Conservation (phyloP, 306 rosid genomes). For the Vigna hirtella region DNA sequence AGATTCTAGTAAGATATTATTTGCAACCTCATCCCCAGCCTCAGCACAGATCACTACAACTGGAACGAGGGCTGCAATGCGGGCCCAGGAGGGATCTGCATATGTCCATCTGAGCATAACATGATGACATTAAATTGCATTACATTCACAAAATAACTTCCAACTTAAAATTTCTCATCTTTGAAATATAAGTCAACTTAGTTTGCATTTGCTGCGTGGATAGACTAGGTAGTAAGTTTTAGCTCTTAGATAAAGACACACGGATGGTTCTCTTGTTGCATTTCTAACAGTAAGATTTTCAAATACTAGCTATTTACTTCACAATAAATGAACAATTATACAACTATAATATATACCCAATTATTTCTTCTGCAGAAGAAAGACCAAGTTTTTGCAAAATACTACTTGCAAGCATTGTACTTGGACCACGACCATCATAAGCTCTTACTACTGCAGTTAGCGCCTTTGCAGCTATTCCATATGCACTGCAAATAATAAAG, state of each 20-base stretch:
- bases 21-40: constrained; percentile 84
- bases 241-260: neutral
- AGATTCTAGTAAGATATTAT: constrained; percentile 75
- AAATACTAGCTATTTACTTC: constrained; percentile 29
- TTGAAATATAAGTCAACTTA: constrained; percentile 33
- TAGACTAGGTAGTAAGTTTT: neutral
- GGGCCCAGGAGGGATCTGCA: constrained; percentile 96
- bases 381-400: constrained; percentile 68
- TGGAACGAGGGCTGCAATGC: constrained; percentile 95
- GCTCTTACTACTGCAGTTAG: constrained; percentile 83
- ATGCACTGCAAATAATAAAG: constrained; percentile 75
- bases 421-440: constrained; percentile 87
- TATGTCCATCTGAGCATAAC: constrained; percentile 80
- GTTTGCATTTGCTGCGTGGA: neutral
- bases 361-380: constrained; percentile 86
- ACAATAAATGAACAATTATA: constrained; percentile 14
- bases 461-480: constrained; percentile 94
- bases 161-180: constrained; percentile 1
- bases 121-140: constrained; percentile 1
- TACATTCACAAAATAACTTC: neutral
- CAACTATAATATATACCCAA: constrained; percentile 67
- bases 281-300: constrained; percentile 4
- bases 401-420: constrained; percentile 67
- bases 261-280: neutral
- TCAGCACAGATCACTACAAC: constrained; percentile 87